Evolutionary conservation across 208 protist species (phyloP).

Genomic region (Vickermania ingenoplastis): DNA sequence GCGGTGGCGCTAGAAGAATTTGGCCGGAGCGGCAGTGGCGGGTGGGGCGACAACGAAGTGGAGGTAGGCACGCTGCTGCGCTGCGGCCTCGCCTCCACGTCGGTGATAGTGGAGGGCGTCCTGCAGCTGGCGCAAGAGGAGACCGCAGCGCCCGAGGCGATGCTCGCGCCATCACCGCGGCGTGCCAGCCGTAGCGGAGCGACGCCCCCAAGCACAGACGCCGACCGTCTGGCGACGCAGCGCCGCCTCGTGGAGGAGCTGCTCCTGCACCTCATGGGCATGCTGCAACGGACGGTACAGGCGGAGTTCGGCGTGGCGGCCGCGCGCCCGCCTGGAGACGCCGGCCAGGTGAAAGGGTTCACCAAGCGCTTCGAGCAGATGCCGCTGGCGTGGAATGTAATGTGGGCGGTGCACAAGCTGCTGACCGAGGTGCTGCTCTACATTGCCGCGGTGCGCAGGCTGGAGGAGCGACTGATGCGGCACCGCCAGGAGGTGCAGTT

Average conservation of each 20-base stretch:
- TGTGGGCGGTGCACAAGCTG: not conserved
- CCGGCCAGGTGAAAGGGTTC: not conserved
- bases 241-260: not conserved
- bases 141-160: not conserved
- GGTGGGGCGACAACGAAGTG: not conserved
- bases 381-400: not conserved
- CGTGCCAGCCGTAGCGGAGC: not conserved
- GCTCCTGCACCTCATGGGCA: not conserved
- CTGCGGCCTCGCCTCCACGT: not conserved
- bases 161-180: not conserved
- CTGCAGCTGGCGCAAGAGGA: not conserved
- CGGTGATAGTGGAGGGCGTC: not conserved
- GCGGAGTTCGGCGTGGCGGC: not conserved
- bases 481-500: not conserved
- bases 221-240: not conserved
- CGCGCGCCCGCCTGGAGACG: not conserved
- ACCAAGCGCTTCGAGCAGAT: not conserved
- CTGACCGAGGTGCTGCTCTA: not conserved
- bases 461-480: not conserved
- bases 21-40: not conserved
- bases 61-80: not conserved
- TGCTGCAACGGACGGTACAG: not conserved
- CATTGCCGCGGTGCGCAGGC: not conserved
- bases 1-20: not conserved
- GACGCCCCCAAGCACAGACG: not conserved